These are phyloP conservation scores for Colletotrichum limetticola DNA, from an alignment of 2,329 filamentous ascomycete genomes.

Conservation along the genomic window DNA sequence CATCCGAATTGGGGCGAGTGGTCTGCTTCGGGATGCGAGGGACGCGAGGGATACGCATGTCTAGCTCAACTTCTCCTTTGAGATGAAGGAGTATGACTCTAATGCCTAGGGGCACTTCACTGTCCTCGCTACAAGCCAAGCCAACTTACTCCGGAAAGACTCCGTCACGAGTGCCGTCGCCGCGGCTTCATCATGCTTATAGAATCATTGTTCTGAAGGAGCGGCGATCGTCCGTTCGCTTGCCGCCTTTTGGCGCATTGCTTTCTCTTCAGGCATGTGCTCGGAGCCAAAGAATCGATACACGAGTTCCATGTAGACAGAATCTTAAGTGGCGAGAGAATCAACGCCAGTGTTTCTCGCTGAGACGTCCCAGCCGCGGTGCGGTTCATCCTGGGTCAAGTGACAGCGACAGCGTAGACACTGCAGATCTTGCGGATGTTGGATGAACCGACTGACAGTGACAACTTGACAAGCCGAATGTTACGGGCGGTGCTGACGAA, in stretches of 20 bases:
- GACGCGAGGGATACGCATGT: neutral
- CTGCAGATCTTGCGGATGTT: constrained; percentile 8
- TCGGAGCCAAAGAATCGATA: too few relatives aligned
- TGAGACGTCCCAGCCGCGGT: neutral
- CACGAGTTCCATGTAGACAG: neutral
- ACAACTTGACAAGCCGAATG: neutral
- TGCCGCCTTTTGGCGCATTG: neutral
- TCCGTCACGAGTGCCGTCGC: neutral
- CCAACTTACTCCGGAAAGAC: neutral
- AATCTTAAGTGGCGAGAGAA: neutral
- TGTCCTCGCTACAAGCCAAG: neutral
- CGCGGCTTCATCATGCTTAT: neutral
- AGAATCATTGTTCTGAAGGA: neutral
- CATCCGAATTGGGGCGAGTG: neutral
- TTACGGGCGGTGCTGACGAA: neutral
- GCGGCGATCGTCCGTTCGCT: neutral
- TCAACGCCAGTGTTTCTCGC: neutral
- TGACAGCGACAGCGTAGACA: neutral
- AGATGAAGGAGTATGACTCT: neutral
- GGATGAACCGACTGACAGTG: constrained; percentile 6
- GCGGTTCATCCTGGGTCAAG: neutral
- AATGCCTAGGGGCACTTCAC: neutral
- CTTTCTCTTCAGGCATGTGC: neutral
- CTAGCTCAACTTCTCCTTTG: neutral
- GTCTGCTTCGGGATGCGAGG: neutral